phyloP scores from a whole-genome alignment of 2,329 filamentous ascomycete species.

The Pestalotiopsis fici region DNA sequence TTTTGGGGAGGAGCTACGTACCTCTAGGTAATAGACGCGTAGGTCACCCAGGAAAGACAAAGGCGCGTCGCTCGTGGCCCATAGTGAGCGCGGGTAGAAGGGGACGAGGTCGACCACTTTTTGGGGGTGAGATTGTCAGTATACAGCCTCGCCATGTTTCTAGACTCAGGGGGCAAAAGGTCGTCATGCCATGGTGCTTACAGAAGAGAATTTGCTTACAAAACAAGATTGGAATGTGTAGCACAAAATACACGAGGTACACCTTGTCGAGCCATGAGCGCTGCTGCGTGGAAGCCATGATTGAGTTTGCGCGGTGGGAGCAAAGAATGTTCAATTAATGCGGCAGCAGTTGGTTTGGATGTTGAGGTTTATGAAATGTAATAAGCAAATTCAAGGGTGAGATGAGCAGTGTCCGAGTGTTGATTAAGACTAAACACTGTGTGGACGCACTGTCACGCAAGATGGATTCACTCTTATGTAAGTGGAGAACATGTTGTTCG shows the following conservation, averaged over 20 bases:
- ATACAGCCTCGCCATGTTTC: neutral
- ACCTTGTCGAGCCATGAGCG: slow-evolving; percentile 26
- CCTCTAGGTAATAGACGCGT: slow-evolving; percentile 44
- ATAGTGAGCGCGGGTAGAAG: slow-evolving; percentile 52
- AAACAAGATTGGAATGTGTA: slow-evolving; percentile 32
- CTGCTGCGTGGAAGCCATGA: slow-evolving; percentile 12
- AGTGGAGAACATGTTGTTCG: too few species aligned
- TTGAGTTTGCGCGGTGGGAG: neutral
- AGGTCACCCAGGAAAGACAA: slow-evolving; percentile 48
- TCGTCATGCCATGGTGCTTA: too few species aligned
- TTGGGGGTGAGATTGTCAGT: neutral
- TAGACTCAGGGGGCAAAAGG: neutral
- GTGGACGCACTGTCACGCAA: too few species aligned
- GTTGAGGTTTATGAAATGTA: too few species aligned
- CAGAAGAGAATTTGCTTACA: slow-evolving; percentile 21
- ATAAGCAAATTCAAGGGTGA: too few species aligned
- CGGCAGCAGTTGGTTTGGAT: neutral
- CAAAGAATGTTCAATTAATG: neutral
- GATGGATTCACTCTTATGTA: too few species aligned
- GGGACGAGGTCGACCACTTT: slow-evolving; percentile 55
- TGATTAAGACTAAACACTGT: too few species aligned
- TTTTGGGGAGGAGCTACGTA: neutral
- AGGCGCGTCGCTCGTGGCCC: slow-evolving; percentile 39
- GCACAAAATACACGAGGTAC: slow-evolving; percentile 32
- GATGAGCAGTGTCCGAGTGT: too few species aligned